These are phyloP conservation scores for Fusarium zealandicum DNA, from an alignment of 2,329 filamentous ascomycete genomes.

Conservation along the genomic window DNA sequence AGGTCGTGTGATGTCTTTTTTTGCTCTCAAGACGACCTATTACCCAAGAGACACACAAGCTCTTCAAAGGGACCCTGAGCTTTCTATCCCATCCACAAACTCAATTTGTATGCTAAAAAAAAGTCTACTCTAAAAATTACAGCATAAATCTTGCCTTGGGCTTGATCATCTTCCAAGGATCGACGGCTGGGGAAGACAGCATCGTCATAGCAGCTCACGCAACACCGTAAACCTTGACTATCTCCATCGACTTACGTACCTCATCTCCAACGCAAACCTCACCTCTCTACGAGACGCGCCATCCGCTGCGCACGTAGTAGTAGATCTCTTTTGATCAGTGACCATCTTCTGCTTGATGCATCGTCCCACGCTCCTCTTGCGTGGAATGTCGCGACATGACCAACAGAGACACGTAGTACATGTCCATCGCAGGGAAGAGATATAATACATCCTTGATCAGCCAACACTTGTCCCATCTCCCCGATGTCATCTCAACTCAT, in stretches of 20 bases:
- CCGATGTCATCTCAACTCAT: constrained; percentile 6
- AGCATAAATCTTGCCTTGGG: too few species aligned
- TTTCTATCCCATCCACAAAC: not conserved
- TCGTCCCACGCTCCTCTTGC: not conserved
- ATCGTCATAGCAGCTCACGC: too few species aligned
- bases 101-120: constrained; percentile 12
- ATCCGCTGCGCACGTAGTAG: not conserved
- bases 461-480: not conserved
- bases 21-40: too few species aligned
- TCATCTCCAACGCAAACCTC: constrained; percentile 6
- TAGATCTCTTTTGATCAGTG: not conserved
- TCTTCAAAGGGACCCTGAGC: constrained; percentile 4
- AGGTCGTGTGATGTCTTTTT: constrained; percentile 31
- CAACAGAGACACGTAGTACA: too few species aligned
- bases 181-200: too few species aligned
- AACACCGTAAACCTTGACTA: not conserved
- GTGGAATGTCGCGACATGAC: too few species aligned
- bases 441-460: not conserved
- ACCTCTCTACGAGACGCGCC: constrained; percentile 8
- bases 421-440: too few species aligned
- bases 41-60: too few species aligned
- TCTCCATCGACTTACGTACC: constrained; percentile 16
- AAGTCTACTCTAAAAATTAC: not conserved
- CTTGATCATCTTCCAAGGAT: too few species aligned
- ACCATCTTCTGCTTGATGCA: not conserved